Percentiles rank a stretch among this genome's conserved stretches.
These are phyloP conservation scores for Citrus maxima DNA, from an alignment of 345 rosid species.

Conservation along the genomic window DNA sequence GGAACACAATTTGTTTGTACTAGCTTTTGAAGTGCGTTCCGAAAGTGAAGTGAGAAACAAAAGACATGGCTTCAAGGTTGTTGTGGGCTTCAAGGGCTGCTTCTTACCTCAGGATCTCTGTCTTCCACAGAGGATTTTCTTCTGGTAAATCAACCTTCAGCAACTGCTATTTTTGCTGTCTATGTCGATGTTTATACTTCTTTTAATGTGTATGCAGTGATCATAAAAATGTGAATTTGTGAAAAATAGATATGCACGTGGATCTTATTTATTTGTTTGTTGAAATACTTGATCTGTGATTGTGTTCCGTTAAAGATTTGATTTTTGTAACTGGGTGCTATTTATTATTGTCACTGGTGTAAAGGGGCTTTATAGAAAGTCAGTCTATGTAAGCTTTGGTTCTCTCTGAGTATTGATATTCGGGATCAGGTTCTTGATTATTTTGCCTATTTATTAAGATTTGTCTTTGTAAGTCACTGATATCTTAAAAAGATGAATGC, in stretches of 20 bases:
- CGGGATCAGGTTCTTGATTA: not conserved
- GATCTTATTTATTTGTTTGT: conserved; percentile 22
- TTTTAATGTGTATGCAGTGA: conserved; percentile 2
- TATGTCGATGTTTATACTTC: not conserved
- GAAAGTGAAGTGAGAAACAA: not conserved
- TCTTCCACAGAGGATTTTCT: conserved; percentile 64
- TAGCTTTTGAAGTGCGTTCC: not conserved
- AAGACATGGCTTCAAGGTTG: conserved; percentile 60
- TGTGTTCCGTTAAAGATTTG: conserved; percentile 13
- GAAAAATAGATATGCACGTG: not conserved
- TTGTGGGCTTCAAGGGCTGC: conserved; percentile 96
- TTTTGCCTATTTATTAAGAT: not conserved
- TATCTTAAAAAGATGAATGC: not conserved
- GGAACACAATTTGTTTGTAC: not conserved
- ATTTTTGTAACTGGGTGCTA: conserved; percentile 15
- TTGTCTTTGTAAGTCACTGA: no score
- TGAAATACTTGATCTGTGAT: conserved; percentile 1
- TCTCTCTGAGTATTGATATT: not conserved
- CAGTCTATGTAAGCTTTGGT: not conserved
- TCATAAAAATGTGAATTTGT: not conserved
- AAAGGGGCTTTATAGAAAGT: not conserved
- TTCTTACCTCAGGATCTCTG: conserved; percentile 81
- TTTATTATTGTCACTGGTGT: not conserved
- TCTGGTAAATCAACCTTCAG: conserved; percentile 40
- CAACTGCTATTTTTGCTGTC: not conserved